Conservation (phyloP, 805 yeast genomes). For the Naumovozyma dairenensis region DNA sequence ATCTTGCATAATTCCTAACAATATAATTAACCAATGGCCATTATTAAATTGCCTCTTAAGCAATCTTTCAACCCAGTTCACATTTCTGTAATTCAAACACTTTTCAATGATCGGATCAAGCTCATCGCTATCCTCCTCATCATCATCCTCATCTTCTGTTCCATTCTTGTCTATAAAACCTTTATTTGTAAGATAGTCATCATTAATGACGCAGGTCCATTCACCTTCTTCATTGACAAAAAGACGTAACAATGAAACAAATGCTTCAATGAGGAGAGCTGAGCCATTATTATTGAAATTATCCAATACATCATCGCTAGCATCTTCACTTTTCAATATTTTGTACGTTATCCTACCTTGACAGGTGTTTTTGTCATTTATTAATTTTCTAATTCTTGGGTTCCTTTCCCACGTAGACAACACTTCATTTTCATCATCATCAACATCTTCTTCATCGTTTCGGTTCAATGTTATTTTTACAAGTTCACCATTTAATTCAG, state of each 20-base stretch:
- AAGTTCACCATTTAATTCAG: slow-evolving; percentile 21
- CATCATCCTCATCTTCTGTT: slow-evolving; percentile 9
- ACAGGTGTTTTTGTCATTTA: slow-evolving; percentile 7
- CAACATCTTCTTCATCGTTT: background rate
- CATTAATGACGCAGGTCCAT: slow-evolving; percentile 20
- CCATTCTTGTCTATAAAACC: slow-evolving; percentile 8
- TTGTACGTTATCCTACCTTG: slow-evolving; percentile 7
- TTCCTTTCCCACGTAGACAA: slow-evolving; percentile 9
- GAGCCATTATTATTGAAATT: slow-evolving; percentile 12
- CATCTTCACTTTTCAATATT: slow-evolving; percentile 10
- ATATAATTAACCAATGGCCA: slow-evolving; percentile 75
- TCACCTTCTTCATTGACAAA: slow-evolving; percentile 19
- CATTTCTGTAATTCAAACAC: slow-evolving; percentile 43
- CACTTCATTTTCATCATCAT: slow-evolving; percentile 1
- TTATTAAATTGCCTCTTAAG: slow-evolving; percentile 63
- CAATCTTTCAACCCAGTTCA: slow-evolving; percentile 69
- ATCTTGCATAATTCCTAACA: slow-evolving; percentile 54
- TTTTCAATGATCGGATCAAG: slow-evolving; percentile 23
- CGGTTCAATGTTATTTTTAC: slow-evolving; percentile 10
- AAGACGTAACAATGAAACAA: slow-evolving; percentile 17
- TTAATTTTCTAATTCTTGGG: slow-evolving; percentile 7
- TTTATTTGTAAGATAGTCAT: slow-evolving; percentile 17
- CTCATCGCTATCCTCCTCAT: slow-evolving; percentile 2
- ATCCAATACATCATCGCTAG: slow-evolving; percentile 12
- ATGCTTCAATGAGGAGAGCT: slow-evolving; percentile 14